Evolutionary conservation across 495 filamentous ascomycete species (phyloP).

Genomic region (Xylaria bambusicola): DNA sequence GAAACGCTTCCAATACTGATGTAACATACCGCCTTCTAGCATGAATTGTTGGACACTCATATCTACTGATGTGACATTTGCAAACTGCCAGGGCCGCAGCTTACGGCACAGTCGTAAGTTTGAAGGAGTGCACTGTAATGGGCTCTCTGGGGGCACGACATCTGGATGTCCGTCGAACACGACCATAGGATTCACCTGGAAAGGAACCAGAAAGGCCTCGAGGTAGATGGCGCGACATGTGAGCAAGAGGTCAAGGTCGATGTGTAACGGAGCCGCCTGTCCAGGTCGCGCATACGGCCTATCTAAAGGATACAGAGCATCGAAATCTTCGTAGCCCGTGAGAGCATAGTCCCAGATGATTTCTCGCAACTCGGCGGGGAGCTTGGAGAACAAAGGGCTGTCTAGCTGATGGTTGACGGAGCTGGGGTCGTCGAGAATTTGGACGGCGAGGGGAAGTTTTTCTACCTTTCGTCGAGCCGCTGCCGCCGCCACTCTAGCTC

Average conservation of each 20-base stretch:
- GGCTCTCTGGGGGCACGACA: conserved; percentile 21
- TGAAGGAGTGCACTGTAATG: conserved; percentile 16
- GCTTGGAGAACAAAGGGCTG: conserved; percentile 26
- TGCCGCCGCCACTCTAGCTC: not conserved
- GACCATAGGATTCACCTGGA: conserved; percentile 29
- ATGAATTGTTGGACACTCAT: conserved; percentile 25
- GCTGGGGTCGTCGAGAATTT: conserved; percentile 21
- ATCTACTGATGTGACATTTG: conserved; percentile 29
- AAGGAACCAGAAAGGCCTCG: conserved; percentile 30
- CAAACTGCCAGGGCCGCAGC: conserved; percentile 33
- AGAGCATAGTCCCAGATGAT: conserved; percentile 31
- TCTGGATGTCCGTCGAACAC: conserved; percentile 24
- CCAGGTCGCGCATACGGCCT: conserved; percentile 22
- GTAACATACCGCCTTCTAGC: conserved; percentile 33
- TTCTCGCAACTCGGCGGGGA: conserved; percentile 30
- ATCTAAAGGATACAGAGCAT: conserved; percentile 18
- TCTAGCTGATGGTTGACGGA: conserved; percentile 19
- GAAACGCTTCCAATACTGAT: not conserved
- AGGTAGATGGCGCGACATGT: conserved; percentile 34
- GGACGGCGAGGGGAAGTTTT: conserved; percentile 27
- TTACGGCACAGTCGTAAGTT: conserved; percentile 14
- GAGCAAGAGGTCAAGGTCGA: conserved; percentile 22
- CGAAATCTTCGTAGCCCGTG: conserved; percentile 29
- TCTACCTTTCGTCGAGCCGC: conserved; percentile 1
- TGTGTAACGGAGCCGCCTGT: conserved; percentile 25